These are phyloP conservation scores for Mycena maculata DNA, from an alignment of 768 basidiomycete species.

Conservation along the genomic window DNA sequence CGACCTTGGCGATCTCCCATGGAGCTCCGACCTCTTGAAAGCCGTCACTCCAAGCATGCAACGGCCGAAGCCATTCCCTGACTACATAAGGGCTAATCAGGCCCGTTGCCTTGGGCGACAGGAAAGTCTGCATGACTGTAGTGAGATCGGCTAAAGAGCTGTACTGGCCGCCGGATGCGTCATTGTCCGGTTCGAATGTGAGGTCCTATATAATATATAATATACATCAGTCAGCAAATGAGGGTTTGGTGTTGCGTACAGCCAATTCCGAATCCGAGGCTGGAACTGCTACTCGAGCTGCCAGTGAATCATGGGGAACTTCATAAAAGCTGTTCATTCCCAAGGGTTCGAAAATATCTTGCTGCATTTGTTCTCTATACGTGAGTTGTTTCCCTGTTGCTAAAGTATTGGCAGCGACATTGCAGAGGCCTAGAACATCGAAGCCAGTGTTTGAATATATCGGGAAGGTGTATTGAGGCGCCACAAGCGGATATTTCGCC, in stretches of 20 bases:
- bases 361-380: slow-evolving; percentile 56
- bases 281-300: slow-evolving; percentile 53
- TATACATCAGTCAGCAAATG: neutral
- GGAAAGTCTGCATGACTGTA: slow-evolving; percentile 56
- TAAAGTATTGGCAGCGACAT: slow-evolving; percentile 65
- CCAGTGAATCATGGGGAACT: slow-evolving; percentile 47
- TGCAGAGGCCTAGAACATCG: slow-evolving; percentile 74
- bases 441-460: slow-evolving; percentile 86
- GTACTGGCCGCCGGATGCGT: slow-evolving; percentile 63
- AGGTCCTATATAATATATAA: slow-evolving; percentile 50
- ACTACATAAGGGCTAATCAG: slow-evolving; percentile 50
- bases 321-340: slow-evolving; percentile 58
- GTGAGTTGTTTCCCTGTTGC: slow-evolving; percentile 43
- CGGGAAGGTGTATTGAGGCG: slow-evolving; percentile 59
- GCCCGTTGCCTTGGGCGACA: slow-evolving; percentile 52
- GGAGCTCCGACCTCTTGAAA: slow-evolving; percentile 53
- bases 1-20: slow-evolving; percentile 55
- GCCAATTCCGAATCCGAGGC: slow-evolving; percentile 48
- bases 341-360: slow-evolving; percentile 63
- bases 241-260: slow-evolving; percentile 42
- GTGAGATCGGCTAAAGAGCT: slow-evolving; percentile 60
- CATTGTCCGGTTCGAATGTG: slow-evolving; percentile 51
- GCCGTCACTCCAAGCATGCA: slow-evolving; percentile 51
- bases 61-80: slow-evolving; percentile 57
- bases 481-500: slow-evolving; percentile 51